A percentile compares a stretch with the other conserved stretches of the same genome.
Evolutionary conservation across 768 basidiomycete species (phyloP).

Genomic region (Boletus subparvulus): DNA sequence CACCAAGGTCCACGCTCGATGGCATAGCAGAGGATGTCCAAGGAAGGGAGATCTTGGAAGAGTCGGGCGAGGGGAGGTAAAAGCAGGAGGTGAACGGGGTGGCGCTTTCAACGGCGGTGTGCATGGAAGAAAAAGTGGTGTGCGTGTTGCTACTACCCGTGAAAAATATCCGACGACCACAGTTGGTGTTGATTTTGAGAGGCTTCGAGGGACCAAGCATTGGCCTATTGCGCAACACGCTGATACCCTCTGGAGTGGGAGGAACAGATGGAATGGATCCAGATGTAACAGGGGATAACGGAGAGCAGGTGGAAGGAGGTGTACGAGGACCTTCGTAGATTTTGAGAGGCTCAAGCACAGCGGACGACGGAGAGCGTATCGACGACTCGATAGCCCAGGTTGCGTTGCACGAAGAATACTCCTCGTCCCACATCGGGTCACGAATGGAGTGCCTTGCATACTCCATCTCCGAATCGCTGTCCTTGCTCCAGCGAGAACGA

Average conservation of each 20-base stretch:
- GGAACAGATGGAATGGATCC: slow-evolving; percentile 49
- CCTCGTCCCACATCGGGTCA: slow-evolving; percentile 34
- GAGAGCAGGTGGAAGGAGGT: slow-evolving; percentile 53
- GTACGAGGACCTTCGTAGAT: slow-evolving; percentile 49
- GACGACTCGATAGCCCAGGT: slow-evolving; percentile 58
- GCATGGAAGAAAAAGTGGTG: slow-evolving; percentile 62
- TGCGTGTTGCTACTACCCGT: slow-evolving; percentile 45
- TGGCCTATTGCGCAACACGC: slow-evolving; percentile 40
- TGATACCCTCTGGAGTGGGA: slow-evolving; percentile 55
- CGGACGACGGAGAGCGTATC: slow-evolving; percentile 45
- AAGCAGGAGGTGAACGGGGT: slow-evolving; percentile 59
- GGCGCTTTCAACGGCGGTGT: slow-evolving; percentile 66
- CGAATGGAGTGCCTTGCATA: slow-evolving; percentile 29
- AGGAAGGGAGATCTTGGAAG: slow-evolving; percentile 38
- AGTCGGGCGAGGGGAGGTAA: slow-evolving; percentile 48
- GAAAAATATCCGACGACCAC: slow-evolving; percentile 36
- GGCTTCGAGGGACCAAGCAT: slow-evolving; percentile 38
- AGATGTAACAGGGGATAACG: slow-evolving; percentile 39
- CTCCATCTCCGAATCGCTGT: slow-evolving; percentile 38
- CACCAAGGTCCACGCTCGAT: slow-evolving; percentile 39
- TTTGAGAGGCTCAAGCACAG: slow-evolving; percentile 36
- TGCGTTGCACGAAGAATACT: slow-evolving; percentile 47
- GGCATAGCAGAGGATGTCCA: slow-evolving; percentile 36
- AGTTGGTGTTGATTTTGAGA: slow-evolving; percentile 61
- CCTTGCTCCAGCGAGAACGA: slow-evolving; percentile 62